These are phyloP conservation scores for Trypethelium eluteriae DNA, from an alignment of 495 filamentous ascomycete genomes.

Conservation along the genomic window DNA sequence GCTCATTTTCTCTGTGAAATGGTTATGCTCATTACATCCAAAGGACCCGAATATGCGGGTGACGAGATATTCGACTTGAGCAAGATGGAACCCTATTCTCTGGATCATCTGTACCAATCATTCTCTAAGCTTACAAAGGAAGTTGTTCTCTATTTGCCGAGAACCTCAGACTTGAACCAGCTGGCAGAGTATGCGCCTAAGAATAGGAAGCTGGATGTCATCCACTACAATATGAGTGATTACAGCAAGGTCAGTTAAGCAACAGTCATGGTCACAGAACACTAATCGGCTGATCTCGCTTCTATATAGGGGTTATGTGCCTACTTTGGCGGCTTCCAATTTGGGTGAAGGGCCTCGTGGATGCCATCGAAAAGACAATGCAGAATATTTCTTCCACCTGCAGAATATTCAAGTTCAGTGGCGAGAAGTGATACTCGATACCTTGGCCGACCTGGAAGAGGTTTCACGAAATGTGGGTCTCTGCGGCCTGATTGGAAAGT, in stretches of 20 bases:
- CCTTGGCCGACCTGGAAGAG: too few species aligned
- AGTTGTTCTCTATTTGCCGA: slow-evolving; percentile 73
- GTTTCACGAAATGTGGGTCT: too few species aligned
- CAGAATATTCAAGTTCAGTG: neutral
- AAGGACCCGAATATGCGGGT: slow-evolving; percentile 68
- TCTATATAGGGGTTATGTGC: slow-evolving; percentile 43
- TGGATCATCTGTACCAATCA: slow-evolving; percentile 52
- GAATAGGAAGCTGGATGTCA: slow-evolving; percentile 52
- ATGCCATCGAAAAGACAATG: neutral
- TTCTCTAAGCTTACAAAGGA: slow-evolving; percentile 47
- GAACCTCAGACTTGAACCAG: slow-evolving; percentile 80
- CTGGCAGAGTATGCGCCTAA: slow-evolving; percentile 56
- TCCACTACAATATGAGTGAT: slow-evolving; percentile 87
- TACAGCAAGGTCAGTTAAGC: slow-evolving; percentile 64
- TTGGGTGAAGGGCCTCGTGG: neutral
- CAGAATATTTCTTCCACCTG: neutral
- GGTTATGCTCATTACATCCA: neutral
- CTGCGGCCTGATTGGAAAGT: too few species aligned
- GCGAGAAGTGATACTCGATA: neutral
- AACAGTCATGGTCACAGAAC: neutral
- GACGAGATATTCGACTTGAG: slow-evolving; percentile 75
- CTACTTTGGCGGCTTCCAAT: slow-evolving; percentile 45
- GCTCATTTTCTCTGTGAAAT: neutral
- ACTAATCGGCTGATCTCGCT: slow-evolving; percentile 11
- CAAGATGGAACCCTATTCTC: slow-evolving; percentile 79